Percentiles rank a stretch among this genome's conserved stretches.
These are phyloP conservation scores for Brettanomyces anomalus DNA, from an alignment of 805 yeast genomes.

Conservation along the genomic window DNA sequence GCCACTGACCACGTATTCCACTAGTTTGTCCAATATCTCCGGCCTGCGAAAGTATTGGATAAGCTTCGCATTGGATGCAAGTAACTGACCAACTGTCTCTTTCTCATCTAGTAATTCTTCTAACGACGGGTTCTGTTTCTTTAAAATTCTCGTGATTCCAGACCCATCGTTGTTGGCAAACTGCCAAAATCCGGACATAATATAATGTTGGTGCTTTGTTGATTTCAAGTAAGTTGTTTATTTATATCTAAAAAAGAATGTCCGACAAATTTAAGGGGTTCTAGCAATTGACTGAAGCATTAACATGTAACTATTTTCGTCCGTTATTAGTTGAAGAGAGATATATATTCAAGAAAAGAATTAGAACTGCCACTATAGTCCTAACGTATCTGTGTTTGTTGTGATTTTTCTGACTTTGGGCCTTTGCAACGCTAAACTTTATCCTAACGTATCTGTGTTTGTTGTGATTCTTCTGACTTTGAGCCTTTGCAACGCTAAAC, in stretches of 20 bases:
- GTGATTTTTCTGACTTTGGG: no score
- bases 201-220: slow-evolving; percentile 11
- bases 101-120: slow-evolving; percentile 66
- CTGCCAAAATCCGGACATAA: slow-evolving; percentile 30
- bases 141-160: slow-evolving; percentile 44
- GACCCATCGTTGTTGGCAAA: slow-evolving; percentile 47
- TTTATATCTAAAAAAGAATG: neutral
- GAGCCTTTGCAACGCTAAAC: no score
- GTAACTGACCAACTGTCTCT: slow-evolving; percentile 62
- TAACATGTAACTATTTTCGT: no score
- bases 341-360: no score
- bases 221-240: neutral
- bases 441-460: no score
- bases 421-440: no score
- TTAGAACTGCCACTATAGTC: no score
- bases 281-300: no score
- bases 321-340: no score
- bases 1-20: slow-evolving; percentile 54
- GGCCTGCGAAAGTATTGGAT: slow-evolving; percentile 76
- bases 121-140: slow-evolving; percentile 35
- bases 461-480: no score
- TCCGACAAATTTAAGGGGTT: neutral
- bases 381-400: no score
- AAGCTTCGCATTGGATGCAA: slow-evolving; percentile 64
- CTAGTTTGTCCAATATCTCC: slow-evolving; percentile 56